These are phyloP conservation scores for Nicotiana rustica DNA, from an alignment of 305 asterid genomes.

Conservation along the genomic window DNA sequence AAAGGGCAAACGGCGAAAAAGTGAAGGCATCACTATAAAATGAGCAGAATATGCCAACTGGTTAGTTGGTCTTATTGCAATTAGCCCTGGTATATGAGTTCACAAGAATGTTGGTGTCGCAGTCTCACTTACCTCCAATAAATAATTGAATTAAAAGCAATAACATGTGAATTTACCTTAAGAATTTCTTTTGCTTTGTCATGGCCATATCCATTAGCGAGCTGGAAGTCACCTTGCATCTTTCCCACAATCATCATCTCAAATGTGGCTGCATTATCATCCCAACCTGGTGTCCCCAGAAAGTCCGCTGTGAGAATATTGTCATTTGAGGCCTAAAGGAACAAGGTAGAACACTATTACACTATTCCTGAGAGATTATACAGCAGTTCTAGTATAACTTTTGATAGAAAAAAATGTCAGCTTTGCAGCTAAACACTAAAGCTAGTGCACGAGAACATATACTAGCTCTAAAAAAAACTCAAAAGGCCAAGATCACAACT, in stretches of 20 bases:
- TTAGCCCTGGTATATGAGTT: background rate
- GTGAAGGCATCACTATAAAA: background rate
- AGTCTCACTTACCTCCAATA: background rate
- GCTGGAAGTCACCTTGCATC: conserved; percentile 83
- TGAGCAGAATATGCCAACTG: background rate
- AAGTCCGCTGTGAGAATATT: conserved; percentile 80
- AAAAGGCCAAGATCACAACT: background rate
- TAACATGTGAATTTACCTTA: conserved; percentile 50
- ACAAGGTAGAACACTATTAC: conserved; percentile 44
- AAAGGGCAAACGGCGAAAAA: background rate
- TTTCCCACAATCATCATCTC: conserved; percentile 59
- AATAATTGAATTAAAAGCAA: background rate
- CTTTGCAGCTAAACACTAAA: background rate
- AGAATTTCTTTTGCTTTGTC: conserved; percentile 60
- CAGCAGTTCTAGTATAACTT: background rate
- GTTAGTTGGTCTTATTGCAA: background rate
- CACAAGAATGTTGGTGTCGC: background rate
- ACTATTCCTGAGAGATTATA: background rate
- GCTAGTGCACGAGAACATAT: background rate
- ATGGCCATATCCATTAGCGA: conserved; percentile 77
- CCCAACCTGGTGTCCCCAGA: conserved; percentile 82
- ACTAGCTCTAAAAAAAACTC: background rate
- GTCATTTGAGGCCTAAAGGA: conserved; percentile 70
- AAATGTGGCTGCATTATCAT: conserved; percentile 82
- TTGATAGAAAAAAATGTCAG: background rate